Evolutionary conservation across 768 basidiomycete species (phyloP).

Genomic region (Leccinum barrowsii): DNA sequence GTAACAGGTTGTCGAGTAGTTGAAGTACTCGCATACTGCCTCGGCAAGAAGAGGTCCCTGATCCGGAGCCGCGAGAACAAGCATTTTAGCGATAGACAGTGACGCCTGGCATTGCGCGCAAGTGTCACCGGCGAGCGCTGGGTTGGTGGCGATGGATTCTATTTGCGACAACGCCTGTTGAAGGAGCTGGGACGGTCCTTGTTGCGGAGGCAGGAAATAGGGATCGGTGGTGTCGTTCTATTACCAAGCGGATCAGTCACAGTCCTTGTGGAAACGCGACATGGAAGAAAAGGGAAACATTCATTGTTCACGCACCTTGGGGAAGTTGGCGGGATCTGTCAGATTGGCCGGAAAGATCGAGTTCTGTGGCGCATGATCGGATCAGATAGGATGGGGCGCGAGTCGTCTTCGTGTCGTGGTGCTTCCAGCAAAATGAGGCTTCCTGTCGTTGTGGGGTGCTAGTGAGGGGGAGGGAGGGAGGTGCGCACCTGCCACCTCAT

Average conservation of each 20-base stretch:
- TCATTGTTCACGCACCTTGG: constrained; percentile 30
- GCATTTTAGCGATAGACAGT: constrained; percentile 40
- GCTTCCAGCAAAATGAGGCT: too few relatives aligned
- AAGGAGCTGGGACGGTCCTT: constrained; percentile 34
- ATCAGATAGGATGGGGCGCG: too few relatives aligned
- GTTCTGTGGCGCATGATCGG: constrained; percentile 34
- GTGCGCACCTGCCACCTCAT: too few relatives aligned
- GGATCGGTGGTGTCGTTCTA: constrained; percentile 45
- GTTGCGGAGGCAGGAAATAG: constrained; percentile 39
- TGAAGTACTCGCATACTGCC: constrained; percentile 41
- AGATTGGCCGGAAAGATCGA: constrained; percentile 52
- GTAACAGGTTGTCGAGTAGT: constrained; percentile 35
- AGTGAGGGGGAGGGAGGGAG: too few relatives aligned
- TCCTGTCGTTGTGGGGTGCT: too few relatives aligned
- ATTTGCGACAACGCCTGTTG: constrained; percentile 39
- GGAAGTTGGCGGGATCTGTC: constrained; percentile 61
- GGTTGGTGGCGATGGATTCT: constrained; percentile 34
- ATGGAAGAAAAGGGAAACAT: neutral
- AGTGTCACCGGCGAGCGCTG: constrained; percentile 33
- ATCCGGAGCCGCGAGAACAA: constrained; percentile 40
- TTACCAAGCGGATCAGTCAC: neutral
- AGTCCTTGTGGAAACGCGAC: neutral
- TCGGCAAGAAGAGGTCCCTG: constrained; percentile 41
- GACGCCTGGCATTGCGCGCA: constrained; percentile 40
- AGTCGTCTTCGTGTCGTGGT: too few relatives aligned